Base-by-base conservation (phyloP, 805 yeast species). In the Candida loeiensis region DNA sequence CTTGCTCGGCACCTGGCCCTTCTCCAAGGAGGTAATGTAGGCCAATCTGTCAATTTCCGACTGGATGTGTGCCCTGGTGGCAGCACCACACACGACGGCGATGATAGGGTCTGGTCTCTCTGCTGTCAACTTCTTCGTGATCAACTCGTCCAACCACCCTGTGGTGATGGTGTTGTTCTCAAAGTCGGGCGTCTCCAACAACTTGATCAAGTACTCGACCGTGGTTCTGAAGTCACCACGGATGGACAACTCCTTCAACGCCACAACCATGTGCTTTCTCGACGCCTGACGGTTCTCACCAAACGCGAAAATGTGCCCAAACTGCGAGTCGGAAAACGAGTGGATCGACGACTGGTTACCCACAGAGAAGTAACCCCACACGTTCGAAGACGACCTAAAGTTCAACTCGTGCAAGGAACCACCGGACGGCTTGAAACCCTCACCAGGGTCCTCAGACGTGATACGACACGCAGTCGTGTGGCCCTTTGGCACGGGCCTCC, bases 381-480 rank as follows among this genome's bases (percentile, higher is more conserved):
- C 99, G 54, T 93, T 91, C 7, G 97, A 89, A 25, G 95, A 84
- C 3, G 99, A 95, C 63, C 98, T 77, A 76, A 93, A 91, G 62
- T 93, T 95, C 63, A 93, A 79, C 65, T 93, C 99, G 53, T 90
- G 96, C 68, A 93, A 76, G 40, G 89, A 80, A 71, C 99, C 99
- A 59, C 96, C 95, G 29, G 96, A 86, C 39, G 99, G 99, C 67
- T 93, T 93, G 78, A 93, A 93, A 36, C 99, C 99, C 71, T 91
- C 97, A 59, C 95, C 95, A 36, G 99, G 99, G 68, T 93, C 99
- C 69, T 93, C 99, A 11, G 96, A 87, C 25, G 99, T 93, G 64
- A 93, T 93, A 74, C 99, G 89, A 71, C 98, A 91, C 38, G 99
- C 99, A 35, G 98, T 93, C 66, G 96, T 86, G 66, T 93, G 99